Conservation (phyloP, 1,284 basidiomycete species). For the Peniophora sp. region DNA sequence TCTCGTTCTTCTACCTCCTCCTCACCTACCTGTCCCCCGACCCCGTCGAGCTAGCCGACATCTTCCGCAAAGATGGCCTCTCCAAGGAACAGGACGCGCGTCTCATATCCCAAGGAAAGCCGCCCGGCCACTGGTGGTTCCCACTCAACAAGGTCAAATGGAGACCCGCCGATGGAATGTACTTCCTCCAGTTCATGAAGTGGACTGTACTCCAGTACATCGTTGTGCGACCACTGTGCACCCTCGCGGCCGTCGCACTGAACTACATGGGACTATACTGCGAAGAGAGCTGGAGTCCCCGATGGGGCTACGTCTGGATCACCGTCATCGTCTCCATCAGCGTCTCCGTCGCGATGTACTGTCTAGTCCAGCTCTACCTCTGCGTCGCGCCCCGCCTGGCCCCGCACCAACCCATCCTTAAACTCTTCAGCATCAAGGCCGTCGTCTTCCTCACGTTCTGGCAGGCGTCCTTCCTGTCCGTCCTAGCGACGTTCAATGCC, state of each 20-base stretch:
- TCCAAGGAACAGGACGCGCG: slow-evolving; percentile 44
- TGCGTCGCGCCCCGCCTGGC: slow-evolving; percentile 48
- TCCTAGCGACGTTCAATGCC: slow-evolving; percentile 52
- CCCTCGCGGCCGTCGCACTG: slow-evolving; percentile 55
- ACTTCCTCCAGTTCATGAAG: slow-evolving; percentile 74
- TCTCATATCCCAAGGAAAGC: slow-evolving; percentile 33
- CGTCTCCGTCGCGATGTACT: slow-evolving; percentile 78
- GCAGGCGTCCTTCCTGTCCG: slow-evolving; percentile 59
- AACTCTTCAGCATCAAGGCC: slow-evolving; percentile 68
- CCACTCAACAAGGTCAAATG: slow-evolving; percentile 57
- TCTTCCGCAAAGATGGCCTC: slow-evolving; percentile 51
- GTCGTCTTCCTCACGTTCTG: slow-evolving; percentile 78
- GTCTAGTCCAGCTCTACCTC: slow-evolving; percentile 69
- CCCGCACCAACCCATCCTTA: slow-evolving; percentile 59
- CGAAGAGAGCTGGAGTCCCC: slow-evolving; percentile 60
- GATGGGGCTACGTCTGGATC: slow-evolving; percentile 68
- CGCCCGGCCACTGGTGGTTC: slow-evolving; percentile 59
- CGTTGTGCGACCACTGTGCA: slow-evolving; percentile 58
- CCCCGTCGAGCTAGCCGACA: slow-evolving; percentile 50
- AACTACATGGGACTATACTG: slow-evolving; percentile 66
- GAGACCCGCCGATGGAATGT: slow-evolving; percentile 60
- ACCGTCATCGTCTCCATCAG: slow-evolving; percentile 59
- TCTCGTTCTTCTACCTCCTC: slow-evolving; percentile 73
- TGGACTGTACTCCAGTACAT: slow-evolving; percentile 80
- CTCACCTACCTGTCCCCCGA: slow-evolving; percentile 65